Conservation (phyloP, 768 basidiomycete genomes). For the Suillus sp. region DNA sequence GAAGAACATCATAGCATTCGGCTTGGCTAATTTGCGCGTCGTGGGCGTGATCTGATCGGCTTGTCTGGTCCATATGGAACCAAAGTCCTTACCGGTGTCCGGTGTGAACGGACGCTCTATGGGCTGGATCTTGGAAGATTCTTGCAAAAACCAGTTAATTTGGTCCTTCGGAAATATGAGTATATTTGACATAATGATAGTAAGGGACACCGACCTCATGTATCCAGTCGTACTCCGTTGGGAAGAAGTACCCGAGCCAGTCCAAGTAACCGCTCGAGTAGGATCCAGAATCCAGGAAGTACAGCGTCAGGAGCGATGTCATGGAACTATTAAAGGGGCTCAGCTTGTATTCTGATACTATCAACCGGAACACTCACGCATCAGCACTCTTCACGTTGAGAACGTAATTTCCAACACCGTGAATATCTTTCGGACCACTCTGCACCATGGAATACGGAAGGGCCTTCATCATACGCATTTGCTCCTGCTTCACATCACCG, state of each 20-base stretch:
- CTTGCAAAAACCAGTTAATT: constrained; percentile 88
- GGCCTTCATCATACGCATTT: constrained; percentile 69
- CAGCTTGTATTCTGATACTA: constrained; percentile 13
- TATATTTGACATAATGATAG: neutral
- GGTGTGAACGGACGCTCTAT: constrained; percentile 86
- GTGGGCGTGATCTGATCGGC: constrained; percentile 59
- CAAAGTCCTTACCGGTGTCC: constrained; percentile 72
- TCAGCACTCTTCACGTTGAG: constrained; percentile 85
- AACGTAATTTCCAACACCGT: constrained; percentile 91
- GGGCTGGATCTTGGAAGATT: constrained; percentile 71
- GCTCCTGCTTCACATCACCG: constrained; percentile 60
- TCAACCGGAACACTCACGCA: constrained; percentile 54
- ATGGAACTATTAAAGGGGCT: constrained; percentile 58
- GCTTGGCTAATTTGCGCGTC: constrained; percentile 71
- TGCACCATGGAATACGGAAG: constrained; percentile 87
- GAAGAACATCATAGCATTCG: constrained; percentile 97
- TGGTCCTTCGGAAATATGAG: constrained; percentile 49
- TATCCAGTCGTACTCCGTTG: constrained; percentile 86
- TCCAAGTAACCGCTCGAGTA: constrained; percentile 65
- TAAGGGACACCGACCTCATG: constrained; percentile 50
- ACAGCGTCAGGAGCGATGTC: constrained; percentile 87
- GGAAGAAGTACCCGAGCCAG: constrained; percentile 59
- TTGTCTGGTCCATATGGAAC: constrained; percentile 64
- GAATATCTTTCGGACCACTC: constrained; percentile 78
- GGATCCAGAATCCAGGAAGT: constrained; percentile 87